Base-by-base conservation (phyloP, 495 filamentous ascomycete species). In the Aspergillus mulundensis region DNA sequence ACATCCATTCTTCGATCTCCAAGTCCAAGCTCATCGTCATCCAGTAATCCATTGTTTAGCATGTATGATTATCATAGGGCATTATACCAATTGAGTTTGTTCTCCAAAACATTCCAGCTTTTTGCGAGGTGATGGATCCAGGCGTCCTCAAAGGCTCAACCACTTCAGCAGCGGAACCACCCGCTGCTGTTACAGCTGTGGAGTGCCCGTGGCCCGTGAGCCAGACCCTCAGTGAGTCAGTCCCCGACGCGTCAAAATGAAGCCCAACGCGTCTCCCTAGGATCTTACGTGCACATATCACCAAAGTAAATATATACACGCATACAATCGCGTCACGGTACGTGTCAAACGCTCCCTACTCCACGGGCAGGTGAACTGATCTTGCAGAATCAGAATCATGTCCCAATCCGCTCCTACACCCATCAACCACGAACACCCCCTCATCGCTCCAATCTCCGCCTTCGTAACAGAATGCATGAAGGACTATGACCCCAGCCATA, bases 401-500 rank as follows among this genome's bases (percentile, higher is more conserved):
- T 8, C 16, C 20, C 43, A 24, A 36, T n/a, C n/a, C n/a, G n/a
- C n/a, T n/a, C n/a, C n/a, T n/a, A n/a, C n/a, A n/a, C 30, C 39
- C 21, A 24, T 12, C 25, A 8, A 28, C 25, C 25, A 28, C 25
- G 32, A 36, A 21, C 25, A 21, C 30, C 44, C 54, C 12, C 25
- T 50, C 28, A 52, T 83, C 63, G 54, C 66, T 18, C 53, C 71
- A n/a, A 76, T 84, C 57, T 78, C 74, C 20, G 60, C 66, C 47
- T 87, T 85, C 63, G 84, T 89, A 23, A 72, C 79, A 57, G 61
- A 72, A 11, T 91, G 87, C 78, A 96, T 96, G 91, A 74, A 82
- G 38, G 71, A 78, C 43, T 89, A 89, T 71, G 94, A 97, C 71
- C 81, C 83, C 19, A 93, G 89, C 6, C 94, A 97, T 74, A 87